These are phyloP conservation scores for Jacaranda copaia DNA, from an alignment of 257 asterid genomes.

Conservation along the genomic window DNA sequence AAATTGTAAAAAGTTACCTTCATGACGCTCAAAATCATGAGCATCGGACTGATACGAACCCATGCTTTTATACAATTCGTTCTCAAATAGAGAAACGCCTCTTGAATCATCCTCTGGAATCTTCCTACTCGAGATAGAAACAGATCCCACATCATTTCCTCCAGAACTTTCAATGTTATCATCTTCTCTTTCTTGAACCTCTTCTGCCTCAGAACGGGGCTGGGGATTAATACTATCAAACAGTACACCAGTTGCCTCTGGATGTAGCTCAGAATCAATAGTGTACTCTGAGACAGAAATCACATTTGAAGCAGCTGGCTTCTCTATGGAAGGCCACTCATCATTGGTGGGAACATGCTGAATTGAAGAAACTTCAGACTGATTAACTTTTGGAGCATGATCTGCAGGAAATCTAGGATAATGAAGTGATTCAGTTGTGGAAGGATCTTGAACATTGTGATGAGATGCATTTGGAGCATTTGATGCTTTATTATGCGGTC, in stretches of 20 bases:
- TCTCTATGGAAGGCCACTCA: slow-evolving; percentile 82
- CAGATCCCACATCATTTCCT: slow-evolving; percentile 49
- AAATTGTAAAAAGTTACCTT: slow-evolving; percentile 51
- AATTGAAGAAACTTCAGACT: slow-evolving; percentile 47
- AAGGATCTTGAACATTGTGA: slow-evolving; percentile 54
- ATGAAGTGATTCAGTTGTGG: slow-evolving; percentile 44
- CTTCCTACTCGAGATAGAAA: slow-evolving; percentile 54
- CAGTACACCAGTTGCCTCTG: slow-evolving; percentile 48
- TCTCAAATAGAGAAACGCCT: slow-evolving; percentile 58
- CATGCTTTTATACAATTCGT: slow-evolving; percentile 45
- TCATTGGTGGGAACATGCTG: slow-evolving; percentile 53
- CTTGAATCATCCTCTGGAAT: slow-evolving; percentile 62
- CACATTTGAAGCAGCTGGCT: slow-evolving; percentile 47
- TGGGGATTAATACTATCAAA: slow-evolving; percentile 47
- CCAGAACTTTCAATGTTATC: slow-evolving; percentile 49
- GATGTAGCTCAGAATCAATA: slow-evolving; percentile 56
- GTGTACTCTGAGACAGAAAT: slow-evolving; percentile 51
- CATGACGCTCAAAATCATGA: slow-evolving; percentile 53
- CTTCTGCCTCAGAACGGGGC: slow-evolving; percentile 53
- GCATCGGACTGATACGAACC: slow-evolving; percentile 54
- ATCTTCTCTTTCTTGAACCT: slow-evolving; percentile 55
- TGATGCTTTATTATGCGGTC: slow-evolving; percentile 57
- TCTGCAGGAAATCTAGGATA: slow-evolving; percentile 42
- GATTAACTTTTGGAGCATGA: slow-evolving; percentile 46
- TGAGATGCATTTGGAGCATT: slow-evolving; percentile 54